These are phyloP conservation scores for Debaryomyces subglobosus DNA, from an alignment of 1,139 yeast species.

Conservation along the genomic window DNA sequence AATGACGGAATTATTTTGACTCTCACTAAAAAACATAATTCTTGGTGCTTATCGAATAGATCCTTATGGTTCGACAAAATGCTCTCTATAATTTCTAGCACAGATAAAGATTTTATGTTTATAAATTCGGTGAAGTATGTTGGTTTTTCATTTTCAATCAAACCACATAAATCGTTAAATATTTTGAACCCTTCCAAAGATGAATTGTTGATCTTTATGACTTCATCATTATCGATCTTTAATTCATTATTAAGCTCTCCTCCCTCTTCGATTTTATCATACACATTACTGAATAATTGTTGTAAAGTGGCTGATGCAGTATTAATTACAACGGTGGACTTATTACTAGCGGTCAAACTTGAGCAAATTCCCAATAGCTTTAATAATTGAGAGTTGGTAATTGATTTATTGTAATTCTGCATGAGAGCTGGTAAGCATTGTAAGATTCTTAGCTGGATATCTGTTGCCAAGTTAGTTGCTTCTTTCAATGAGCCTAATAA, in stretches of 20 bases:
- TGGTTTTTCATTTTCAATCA: slow-evolving; percentile 64
- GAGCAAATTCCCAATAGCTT: slow-evolving; percentile 72
- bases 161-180: slow-evolving; percentile 69
- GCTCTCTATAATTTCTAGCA: slow-evolving; percentile 80
- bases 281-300: slow-evolving; percentile 75
- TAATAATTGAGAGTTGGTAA: slow-evolving; percentile 60
- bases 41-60: slow-evolving; percentile 61
- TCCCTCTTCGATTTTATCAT: slow-evolving; percentile 56
- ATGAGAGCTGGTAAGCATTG: slow-evolving; percentile 80
- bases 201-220: slow-evolving; percentile 47
- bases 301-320: slow-evolving; percentile 94
- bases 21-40: slow-evolving; percentile 66
- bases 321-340: slow-evolving; percentile 78
- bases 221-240: slow-evolving; percentile 46
- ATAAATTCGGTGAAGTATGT: slow-evolving; percentile 46
- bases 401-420: slow-evolving; percentile 58
- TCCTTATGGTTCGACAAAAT: slow-evolving; percentile 56
- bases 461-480: slow-evolving; percentile 76
- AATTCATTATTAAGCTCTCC: slow-evolving; percentile 30
- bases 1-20: slow-evolving; percentile 74
- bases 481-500: slow-evolving; percentile 70
- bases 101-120: slow-evolving; percentile 65
- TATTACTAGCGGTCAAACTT: slow-evolving; percentile 66
- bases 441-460: slow-evolving; percentile 83
- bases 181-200: slow-evolving; percentile 73